phyloP scores from a whole-genome alignment of 352 stramenopile genomes.

The Phytophthora brassicae region DNA sequence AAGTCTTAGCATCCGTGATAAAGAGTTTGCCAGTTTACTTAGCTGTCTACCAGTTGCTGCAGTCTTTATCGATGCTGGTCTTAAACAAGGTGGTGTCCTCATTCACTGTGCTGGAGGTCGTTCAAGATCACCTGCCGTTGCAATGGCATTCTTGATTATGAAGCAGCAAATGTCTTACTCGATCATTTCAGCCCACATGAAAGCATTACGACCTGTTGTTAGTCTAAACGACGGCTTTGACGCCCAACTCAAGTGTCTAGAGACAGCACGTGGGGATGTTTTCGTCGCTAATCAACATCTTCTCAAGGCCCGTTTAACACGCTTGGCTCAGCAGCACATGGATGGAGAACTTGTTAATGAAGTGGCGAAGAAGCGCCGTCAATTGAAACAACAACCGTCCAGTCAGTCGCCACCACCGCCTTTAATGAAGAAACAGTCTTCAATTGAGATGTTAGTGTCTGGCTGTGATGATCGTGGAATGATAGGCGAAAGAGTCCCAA shows the following conservation, averaged over 20 bases:
- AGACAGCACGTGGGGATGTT: slow-evolving; percentile 64
- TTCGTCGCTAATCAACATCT: slow-evolving; percentile 80
- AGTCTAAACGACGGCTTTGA: slow-evolving; percentile 86
- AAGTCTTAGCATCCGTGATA: slow-evolving; percentile 88
- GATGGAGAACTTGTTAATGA: slow-evolving; percentile 37
- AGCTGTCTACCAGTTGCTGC: slow-evolving; percentile 76
- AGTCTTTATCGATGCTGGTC: slow-evolving; percentile 79
- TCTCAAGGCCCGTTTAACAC: slow-evolving; percentile 42
- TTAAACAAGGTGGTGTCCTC: slow-evolving; percentile 68
- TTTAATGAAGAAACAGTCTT: slow-evolving; percentile 33
- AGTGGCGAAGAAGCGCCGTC: slow-evolving; percentile 38
- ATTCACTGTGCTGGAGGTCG: slow-evolving; percentile 85
- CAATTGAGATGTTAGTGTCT: slow-evolving; percentile 27
- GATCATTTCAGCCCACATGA: slow-evolving; percentile 50
- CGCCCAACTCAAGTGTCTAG: slow-evolving; percentile 75
- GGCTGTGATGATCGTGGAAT: slow-evolving; percentile 62
- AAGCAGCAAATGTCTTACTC: slow-evolving; percentile 58
- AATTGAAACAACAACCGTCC: slow-evolving; percentile 18
- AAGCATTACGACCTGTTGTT: slow-evolving; percentile 59
- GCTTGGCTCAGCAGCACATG: slow-evolving; percentile 40
- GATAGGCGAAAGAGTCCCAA: slow-evolving; percentile 53
- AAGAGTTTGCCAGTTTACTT: slow-evolving; percentile 88
- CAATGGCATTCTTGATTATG: slow-evolving; percentile 82
- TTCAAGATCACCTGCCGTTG: slow-evolving; percentile 81
- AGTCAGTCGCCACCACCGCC: slow-evolving; percentile 18